Percentiles rank a stretch among this genome's conserved stretches.
These are phyloP conservation scores for Phoma sp. DNA, from an alignment of 2,329 filamentous ascomycete genomes.

Conservation along the genomic window DNA sequence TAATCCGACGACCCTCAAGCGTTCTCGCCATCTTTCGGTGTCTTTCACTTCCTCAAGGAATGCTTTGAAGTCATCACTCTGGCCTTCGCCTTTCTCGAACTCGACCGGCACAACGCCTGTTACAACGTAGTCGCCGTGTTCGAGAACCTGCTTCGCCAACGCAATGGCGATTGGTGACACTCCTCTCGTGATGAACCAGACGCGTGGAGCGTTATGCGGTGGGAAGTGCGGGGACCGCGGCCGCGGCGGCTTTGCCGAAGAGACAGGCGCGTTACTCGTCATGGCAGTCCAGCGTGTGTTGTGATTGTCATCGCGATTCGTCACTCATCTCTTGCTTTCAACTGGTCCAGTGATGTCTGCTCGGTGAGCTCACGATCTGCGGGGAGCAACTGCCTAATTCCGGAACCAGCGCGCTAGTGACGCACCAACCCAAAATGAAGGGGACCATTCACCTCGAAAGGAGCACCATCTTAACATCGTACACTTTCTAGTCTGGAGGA, in stretches of 20 bases:
- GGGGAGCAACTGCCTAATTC: slow-evolving; percentile 25
- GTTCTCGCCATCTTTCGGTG: slow-evolving; percentile 79
- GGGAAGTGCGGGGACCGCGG: slow-evolving; percentile 61
- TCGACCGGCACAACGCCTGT: slow-evolving; percentile 81
- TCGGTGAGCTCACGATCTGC: background rate
- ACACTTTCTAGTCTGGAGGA: background rate
- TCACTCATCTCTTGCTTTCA: background rate
- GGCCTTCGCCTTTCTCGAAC: slow-evolving; percentile 71
- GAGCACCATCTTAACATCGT: background rate
- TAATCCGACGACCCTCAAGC: slow-evolving; percentile 68
- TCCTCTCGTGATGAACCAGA: slow-evolving; percentile 91
- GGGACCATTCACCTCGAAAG: background rate
- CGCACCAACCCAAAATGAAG: slow-evolving; percentile 11
- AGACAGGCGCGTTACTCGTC: slow-evolving; percentile 9
- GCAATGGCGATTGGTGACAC: slow-evolving; percentile 85
- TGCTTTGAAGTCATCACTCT: slow-evolving; percentile 79
- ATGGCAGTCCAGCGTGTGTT: background rate
- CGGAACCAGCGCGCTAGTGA: slow-evolving; percentile 16
- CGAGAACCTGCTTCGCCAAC: slow-evolving; percentile 78
- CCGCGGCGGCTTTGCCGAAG: slow-evolving; percentile 34
- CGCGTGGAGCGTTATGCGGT: slow-evolving; percentile 71
- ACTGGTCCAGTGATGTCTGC: background rate
- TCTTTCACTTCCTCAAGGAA: slow-evolving; percentile 74
- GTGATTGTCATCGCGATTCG: background rate
- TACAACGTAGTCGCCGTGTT: slow-evolving; percentile 90